phyloP scores from a whole-genome alignment of 768 basidiomycete genomes.

The Hygrophorus russula region DNA sequence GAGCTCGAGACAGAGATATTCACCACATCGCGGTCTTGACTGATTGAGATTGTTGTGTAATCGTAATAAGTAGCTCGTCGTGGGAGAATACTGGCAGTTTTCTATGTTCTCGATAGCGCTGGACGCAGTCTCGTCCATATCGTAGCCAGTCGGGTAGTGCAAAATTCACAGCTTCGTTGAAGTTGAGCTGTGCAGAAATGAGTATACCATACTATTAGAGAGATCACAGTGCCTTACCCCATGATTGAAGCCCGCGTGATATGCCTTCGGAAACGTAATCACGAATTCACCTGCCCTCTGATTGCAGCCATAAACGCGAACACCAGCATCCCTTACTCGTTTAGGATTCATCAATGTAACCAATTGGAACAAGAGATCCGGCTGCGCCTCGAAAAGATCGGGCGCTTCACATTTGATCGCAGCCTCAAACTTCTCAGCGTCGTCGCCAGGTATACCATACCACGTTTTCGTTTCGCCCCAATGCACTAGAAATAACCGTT shows the following conservation, averaged over 20 bases:
- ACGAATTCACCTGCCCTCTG: constrained; percentile 97
- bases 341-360: constrained; percentile 97
- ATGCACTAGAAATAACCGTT: constrained; percentile 54
- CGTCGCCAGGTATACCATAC: constrained; percentile 96
- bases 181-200: constrained; percentile 63
- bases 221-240: constrained; percentile 49
- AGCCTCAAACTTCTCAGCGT: constrained; percentile 92
- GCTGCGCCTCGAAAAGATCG: constrained; percentile 95
- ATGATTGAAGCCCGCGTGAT: constrained; percentile 97
- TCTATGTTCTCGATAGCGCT: constrained; percentile 79
- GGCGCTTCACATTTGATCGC: constrained; percentile 94
- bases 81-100: constrained; percentile 98
- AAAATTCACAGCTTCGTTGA: constrained; percentile 99
- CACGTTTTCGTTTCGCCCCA: constrained; percentile 99
- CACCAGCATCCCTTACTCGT: constrained; percentile 75
- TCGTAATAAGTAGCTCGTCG: constrained; percentile 94
- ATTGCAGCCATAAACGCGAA: constrained; percentile 88
- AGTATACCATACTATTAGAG: background rate
- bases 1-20: constrained; percentile 14
- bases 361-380: constrained; percentile 92
- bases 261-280: constrained; percentile 95
- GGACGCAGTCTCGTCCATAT: constrained; percentile 78
- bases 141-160: constrained; percentile 93
- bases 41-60: constrained; percentile 86
- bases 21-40: constrained; percentile 93